Base-by-base conservation (phyloP, 2,329 filamentous ascomycete genomes). In the Beauveria sp. region DNA sequence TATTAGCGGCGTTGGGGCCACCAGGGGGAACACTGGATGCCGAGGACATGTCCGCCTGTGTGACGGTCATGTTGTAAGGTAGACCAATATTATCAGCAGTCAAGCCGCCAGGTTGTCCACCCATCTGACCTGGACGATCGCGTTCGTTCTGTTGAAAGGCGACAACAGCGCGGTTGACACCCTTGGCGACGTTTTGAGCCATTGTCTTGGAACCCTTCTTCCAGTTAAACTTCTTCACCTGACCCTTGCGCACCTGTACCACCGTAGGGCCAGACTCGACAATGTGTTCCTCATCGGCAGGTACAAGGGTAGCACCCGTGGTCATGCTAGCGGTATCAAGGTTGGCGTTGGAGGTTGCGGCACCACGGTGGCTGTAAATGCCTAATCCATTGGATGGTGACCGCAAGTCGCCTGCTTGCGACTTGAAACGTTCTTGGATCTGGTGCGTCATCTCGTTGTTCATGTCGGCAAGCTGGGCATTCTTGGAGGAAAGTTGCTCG, bases 161-260 rank as follows among this genome's bases (percentile, higher is more conserved):
- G 55, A 87, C 88, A 63, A 97, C 96, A 6, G 92, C 92, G 59
- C 92, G 90, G 74, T 96, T 96, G 73, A 97, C 86, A 57, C 92
- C 92, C 78, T 97, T 97, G 63, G 90, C 89, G 56, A 97, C 90
- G 70, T 92, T 93, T 74, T 97, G 96, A 30, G 92, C 92, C 68
- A 97, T 88, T 61, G 90, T 92, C 75, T 96, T 93, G 44, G 91
- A 91, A 44, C 92, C 92, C 79, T 96, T 96, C 82, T 97, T 96
- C 92, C 94, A 97, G 77, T 96, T 96, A 77, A 97, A 97, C 73
- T 97, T 97, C 78, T 92, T 96, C 59, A 89, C 86, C 71, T 96
- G 92, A 34, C 90, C 92, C 77, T 97, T 97, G 68, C 92, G 87
- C 64, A 97, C 96, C 68, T 94, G 96, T 63, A 97, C 90, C 40